These are phyloP conservation scores for Arachis hypogaea DNA, from an alignment of 306 rosid genomes.

Conservation along the genomic window DNA sequence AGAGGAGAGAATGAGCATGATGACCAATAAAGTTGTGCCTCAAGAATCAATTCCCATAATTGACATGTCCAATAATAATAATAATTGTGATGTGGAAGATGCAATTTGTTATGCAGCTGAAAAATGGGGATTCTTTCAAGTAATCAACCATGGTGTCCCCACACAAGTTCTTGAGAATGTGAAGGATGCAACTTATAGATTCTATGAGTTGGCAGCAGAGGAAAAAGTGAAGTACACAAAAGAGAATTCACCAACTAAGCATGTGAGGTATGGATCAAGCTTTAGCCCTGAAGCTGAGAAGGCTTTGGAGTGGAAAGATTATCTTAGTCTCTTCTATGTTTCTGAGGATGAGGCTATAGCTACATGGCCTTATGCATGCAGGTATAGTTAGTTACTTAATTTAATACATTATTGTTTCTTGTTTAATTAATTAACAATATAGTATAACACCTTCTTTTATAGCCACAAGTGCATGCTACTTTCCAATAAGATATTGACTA, in stretches of 20 bases:
- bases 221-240: conserved; percentile 52
- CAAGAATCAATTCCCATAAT: conserved; percentile 58
- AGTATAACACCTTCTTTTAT: not conserved
- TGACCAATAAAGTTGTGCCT: not conserved
- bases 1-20: conserved; percentile 44
- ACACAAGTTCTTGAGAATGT: conserved; percentile 46
- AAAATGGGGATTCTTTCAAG: conserved; percentile 69
- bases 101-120: conserved; percentile 63
- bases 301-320: conserved; percentile 73
- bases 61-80: conserved; percentile 51
- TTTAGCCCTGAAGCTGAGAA: conserved; percentile 59
- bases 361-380: conserved; percentile 61
- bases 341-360: conserved; percentile 60
- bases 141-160: conserved; percentile 65
- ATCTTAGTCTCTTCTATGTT: conserved; percentile 58
- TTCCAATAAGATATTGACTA: not conserved
- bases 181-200: conserved; percentile 56
- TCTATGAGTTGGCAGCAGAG: conserved; percentile 49
- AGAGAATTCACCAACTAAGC: conserved; percentile 43
- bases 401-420: too few relatives aligned
- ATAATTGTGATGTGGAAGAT: conserved; percentile 44
- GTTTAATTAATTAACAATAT: not conserved
- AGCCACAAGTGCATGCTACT: not conserved
- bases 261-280: conserved; percentile 57
- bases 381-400: conserved; percentile 34